Base-by-base conservation (phyloP, 2,329 filamentous ascomycete species). In the Nigrograna mackinnonii region DNA sequence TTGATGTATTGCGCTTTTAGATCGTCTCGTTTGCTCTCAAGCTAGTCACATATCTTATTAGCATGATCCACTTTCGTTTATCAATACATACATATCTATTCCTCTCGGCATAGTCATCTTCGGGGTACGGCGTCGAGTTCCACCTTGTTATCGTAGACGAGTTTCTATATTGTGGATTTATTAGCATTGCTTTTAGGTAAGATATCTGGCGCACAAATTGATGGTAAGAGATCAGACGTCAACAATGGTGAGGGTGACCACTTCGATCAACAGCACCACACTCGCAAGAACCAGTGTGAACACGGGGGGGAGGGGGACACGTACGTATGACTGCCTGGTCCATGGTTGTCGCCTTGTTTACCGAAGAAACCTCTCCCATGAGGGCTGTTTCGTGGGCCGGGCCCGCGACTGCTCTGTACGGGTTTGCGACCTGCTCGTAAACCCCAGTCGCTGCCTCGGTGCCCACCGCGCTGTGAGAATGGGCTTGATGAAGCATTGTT, bases 1-100 rank as follows among this genome's bases (percentile, higher is more conserved):
- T 49, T 28, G 38, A 66, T 54, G 41, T 65, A 52, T 38, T 79
- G 24, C 76, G 74, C 63, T 83, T 77, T 43, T 77, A 71, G 34
- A 78, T 79, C 43, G 9, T 49, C 44, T 30, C 52, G 52, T 5
- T 49, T 48, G 26, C 44, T 33, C 43, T 50, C 34, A 13, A 56
- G 46, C 61, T 64, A 39, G 24, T 28, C 9, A 17, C 9, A 16
- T 17, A 17, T 7, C 34, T 12, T 22, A 22, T 36, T 12, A 36
- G 34, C 34, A 34, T 34, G 31, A 9, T 13, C 24, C 24, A 28
- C 24, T 12, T 12, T 11, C 11, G 3, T 9, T 12, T 34, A 17
- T 34, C 11, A 11, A 17, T 12, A 42, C 58, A 52, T 58, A 63
- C 61, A 49, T 57, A 50, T 33, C 48, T 40, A 14, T 59, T 51